Evolutionary conservation across 169 alveolate genomes (phyloP).

Genomic region (Plasmodium reichenowi): DNA sequence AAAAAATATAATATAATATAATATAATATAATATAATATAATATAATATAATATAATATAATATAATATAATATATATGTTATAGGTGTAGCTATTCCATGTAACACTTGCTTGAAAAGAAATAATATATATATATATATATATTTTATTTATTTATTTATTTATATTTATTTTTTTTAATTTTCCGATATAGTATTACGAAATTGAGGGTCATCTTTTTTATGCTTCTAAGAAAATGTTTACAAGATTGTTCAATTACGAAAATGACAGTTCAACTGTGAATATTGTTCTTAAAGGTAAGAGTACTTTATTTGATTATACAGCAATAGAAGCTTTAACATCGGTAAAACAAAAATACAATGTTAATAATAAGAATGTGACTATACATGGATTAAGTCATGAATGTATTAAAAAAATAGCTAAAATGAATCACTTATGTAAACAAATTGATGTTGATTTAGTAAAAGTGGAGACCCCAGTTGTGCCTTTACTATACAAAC

Average conservation of each 20-base stretch:
- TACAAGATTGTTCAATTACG: constrained; percentile 84
- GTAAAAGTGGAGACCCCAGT: constrained; percentile 88
- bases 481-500: constrained; percentile 83
- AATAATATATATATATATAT: background rate
- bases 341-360: constrained; percentile 80
- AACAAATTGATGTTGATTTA: constrained; percentile 88
- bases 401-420: constrained; percentile 90
- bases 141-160: constrained; percentile 2
- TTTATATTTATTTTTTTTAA: background rate
- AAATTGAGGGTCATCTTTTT: constrained; percentile 88
- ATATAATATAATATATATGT: too few species aligned
- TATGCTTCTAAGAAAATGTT: constrained; percentile 87
- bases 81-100: background rate
- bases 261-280: constrained; percentile 86
- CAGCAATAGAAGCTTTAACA: constrained; percentile 88
- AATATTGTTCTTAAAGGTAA: constrained; percentile 83
- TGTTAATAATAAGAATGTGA: constrained; percentile 23
- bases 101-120: background rate
- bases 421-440: constrained; percentile 86
- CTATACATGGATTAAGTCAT: constrained; percentile 86
- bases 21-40: background rate
- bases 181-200: constrained; percentile 79
- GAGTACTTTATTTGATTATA: constrained; percentile 87
- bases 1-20: background rate
- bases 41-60: too few species aligned